Percentiles rank a stretch among this genome's conserved stretches.
Evolutionary conservation across 257 asterid species (phyloP).

Genomic region (Nicotiana tabacum): DNA sequence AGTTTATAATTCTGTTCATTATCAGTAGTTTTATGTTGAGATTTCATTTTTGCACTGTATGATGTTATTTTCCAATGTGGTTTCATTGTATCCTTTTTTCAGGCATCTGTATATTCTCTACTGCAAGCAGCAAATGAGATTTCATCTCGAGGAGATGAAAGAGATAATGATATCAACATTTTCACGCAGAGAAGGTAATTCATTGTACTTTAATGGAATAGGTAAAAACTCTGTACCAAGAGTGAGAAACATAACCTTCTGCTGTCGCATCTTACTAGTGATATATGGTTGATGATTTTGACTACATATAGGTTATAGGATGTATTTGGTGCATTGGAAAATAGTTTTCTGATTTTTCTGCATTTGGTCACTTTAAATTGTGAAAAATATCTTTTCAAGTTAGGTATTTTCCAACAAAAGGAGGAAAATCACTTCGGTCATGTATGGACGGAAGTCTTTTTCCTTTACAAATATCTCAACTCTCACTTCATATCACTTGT

Average conservation of each 20-base stretch:
- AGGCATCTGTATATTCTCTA: conserved; percentile 90
- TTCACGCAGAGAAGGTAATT: conserved; percentile 83
- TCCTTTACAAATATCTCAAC: background rate
- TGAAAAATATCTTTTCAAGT: background rate
- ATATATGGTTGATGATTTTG: background rate
- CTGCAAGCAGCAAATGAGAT: conserved; percentile 84
- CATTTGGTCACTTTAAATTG: background rate
- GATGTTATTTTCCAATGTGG: background rate
- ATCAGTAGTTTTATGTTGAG: background rate
- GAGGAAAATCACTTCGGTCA: background rate
- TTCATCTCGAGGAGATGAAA: conserved; percentile 90
- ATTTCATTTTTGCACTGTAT: background rate
- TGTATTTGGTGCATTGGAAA: background rate
- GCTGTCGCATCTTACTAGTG: background rate
- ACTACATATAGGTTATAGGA: background rate
- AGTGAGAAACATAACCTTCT: background rate
- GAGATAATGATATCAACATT: conserved; percentile 74
- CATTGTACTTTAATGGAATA: background rate
- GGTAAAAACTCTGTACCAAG: background rate
- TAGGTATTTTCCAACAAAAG: background rate
- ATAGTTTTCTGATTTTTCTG: background rate
- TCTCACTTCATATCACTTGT: background rate
- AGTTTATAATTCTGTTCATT: background rate
- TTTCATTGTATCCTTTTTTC: conserved; percentile 17
- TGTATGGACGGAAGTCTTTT: background rate